Percentiles rank a stretch among this genome's conserved stretches.
These are phyloP conservation scores for Apiospora saccharicola DNA, from an alignment of 2,329 filamentous ascomycete genomes.

Conservation along the genomic window DNA sequence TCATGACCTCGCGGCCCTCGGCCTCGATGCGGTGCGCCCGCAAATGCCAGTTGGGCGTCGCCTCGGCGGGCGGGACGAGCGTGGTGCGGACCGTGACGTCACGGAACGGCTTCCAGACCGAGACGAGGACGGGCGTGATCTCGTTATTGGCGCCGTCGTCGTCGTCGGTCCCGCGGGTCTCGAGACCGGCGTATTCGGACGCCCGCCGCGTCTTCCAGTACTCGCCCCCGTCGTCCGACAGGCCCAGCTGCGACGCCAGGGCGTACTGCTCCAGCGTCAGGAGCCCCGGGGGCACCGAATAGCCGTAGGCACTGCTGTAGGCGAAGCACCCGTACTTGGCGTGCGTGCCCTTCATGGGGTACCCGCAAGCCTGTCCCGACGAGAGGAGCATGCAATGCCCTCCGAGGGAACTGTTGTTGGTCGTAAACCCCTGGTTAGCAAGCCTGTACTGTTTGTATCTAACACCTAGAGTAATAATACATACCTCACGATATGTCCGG, in stretches of 20 bases:
- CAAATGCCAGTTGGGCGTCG: slow-evolving; percentile 73
- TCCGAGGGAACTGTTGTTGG: slow-evolving; percentile 63
- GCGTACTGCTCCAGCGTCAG: slow-evolving; percentile 81
- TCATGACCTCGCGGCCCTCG: slow-evolving; percentile 68
- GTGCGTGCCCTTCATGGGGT: slow-evolving; percentile 82
- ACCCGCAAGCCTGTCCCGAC: slow-evolving; percentile 82
- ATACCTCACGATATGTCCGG: slow-evolving; percentile 73
- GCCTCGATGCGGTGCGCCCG: slow-evolving; percentile 65
- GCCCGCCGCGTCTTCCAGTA: slow-evolving; percentile 79
- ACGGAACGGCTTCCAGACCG: slow-evolving; percentile 73
- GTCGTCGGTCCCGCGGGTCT: slow-evolving; percentile 56
- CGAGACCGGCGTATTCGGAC: slow-evolving; percentile 69
- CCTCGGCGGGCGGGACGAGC: slow-evolving; percentile 66
- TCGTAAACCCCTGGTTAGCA: neutral
- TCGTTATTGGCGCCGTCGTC: slow-evolving; percentile 43
- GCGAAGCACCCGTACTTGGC: slow-evolving; percentile 84
- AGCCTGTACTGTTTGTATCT: neutral
- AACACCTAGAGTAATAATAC: neutral
- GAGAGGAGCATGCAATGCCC: slow-evolving; percentile 79
- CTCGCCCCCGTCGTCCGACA: slow-evolving; percentile 80
- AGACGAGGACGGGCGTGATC: slow-evolving; percentile 65
- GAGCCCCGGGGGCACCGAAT: slow-evolving; percentile 78
- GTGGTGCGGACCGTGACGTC: slow-evolving; percentile 73
- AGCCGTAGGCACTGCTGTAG: slow-evolving; percentile 78
- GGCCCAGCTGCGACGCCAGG: slow-evolving; percentile 75